Evolutionary conservation across 1,139 yeast genomes (phyloP).

Genomic region (Taphrina deformans): DNA sequence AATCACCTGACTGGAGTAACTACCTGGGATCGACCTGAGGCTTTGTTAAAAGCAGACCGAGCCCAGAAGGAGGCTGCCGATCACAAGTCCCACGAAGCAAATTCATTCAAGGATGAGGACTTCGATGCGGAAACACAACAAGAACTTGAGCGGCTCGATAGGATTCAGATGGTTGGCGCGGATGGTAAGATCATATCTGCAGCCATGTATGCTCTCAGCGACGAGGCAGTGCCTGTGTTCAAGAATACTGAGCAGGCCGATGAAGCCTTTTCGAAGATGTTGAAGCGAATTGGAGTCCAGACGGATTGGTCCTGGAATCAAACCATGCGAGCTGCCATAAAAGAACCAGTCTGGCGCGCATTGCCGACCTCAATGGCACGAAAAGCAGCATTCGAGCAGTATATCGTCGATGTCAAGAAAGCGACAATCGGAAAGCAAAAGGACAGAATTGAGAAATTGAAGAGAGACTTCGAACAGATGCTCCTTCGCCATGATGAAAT

Average conservation of each 20-base stretch:
- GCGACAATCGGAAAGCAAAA: constrained; percentile 58
- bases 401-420: constrained; percentile 56
- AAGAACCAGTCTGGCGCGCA: constrained; percentile 69
- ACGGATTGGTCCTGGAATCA: constrained; percentile 74
- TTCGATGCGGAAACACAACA: constrained; percentile 5
- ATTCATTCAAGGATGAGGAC: not conserved
- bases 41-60: constrained; percentile 22
- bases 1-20: constrained; percentile 65
- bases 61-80: not conserved
- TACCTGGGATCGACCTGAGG: constrained; percentile 72
- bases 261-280: constrained; percentile 54
- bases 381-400: constrained; percentile 65
- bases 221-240: constrained; percentile 29
- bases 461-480: constrained; percentile 55
- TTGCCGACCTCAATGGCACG: constrained; percentile 62
- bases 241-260: constrained; percentile 48
- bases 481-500: constrained; percentile 49
- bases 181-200: constrained; percentile 30
- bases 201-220: constrained; percentile 29
- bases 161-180: constrained; percentile 10
- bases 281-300: constrained; percentile 59
- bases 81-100: not conserved
- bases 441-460: constrained; percentile 57
- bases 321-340: constrained; percentile 61
- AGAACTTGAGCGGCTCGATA: constrained; percentile 14